A percentile compares a stretch with the other conserved stretches of the same genome.
These are phyloP conservation scores for Orobanche coerulescens DNA, from an alignment of 257 asterid species.

Conservation along the genomic window DNA sequence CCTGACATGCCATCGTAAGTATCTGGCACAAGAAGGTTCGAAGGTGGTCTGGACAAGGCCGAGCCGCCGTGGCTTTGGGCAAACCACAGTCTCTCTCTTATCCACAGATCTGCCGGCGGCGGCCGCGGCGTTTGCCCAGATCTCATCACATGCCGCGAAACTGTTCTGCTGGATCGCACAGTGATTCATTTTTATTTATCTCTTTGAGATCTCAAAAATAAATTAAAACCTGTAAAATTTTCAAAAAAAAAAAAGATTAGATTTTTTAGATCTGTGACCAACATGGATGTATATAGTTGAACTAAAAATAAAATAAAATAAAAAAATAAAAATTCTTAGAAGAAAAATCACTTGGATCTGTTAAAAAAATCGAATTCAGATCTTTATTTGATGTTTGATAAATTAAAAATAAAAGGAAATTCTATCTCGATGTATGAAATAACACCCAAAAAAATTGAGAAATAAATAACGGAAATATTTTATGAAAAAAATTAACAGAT, in stretches of 20 bases:
- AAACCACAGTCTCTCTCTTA: conserved; percentile 55
- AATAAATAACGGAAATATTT: neutral
- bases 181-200: conserved; percentile 53
- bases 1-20: conserved; percentile 71
- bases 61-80: conserved; percentile 87
- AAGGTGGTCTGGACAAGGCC: conserved; percentile 43
- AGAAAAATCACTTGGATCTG: conserved; percentile 29
- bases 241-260: neutral
- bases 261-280: conserved; percentile 15
- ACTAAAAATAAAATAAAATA: neutral
- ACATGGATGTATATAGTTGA: neutral
- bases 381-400: too few species aligned
- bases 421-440: too few species aligned
- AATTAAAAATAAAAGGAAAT: too few species aligned
- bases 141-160: conserved; percentile 55
- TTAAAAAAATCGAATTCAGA: conserved; percentile 21
- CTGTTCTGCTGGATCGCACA: conserved; percentile 48
- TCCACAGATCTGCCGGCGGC: conserved; percentile 36
- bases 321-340: neutral
- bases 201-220: too few species aligned
- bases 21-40: conserved; percentile 37
- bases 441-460: neutral
- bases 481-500: neutral
- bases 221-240: conserved; percentile 29
- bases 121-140: conserved; percentile 37